A percentile compares a stretch with the other conserved stretches of the same genome.
Evolutionary conservation across 2,329 filamentous ascomycete species (phyloP).

Genomic region (Ceratocystis ficicola): DNA sequence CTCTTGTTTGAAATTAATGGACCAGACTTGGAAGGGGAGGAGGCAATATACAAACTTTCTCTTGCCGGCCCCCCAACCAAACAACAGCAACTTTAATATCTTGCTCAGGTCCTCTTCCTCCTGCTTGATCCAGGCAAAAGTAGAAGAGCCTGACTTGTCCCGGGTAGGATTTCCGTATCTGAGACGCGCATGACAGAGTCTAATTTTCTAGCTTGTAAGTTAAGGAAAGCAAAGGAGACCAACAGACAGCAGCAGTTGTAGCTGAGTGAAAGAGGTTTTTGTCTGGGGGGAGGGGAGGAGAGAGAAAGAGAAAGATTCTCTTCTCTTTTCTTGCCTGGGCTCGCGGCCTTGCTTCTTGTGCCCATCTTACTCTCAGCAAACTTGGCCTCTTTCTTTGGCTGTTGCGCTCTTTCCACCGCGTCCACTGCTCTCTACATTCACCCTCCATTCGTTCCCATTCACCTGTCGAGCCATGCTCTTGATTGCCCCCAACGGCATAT

Average conservation of each 20-base stretch:
- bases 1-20: neutral
- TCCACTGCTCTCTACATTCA: neutral
- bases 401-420: neutral
- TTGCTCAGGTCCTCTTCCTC: neutral
- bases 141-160: neutral
- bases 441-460: neutral
- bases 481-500: no score
- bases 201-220: neutral
- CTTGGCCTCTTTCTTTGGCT: neutral
- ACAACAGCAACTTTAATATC: neutral
- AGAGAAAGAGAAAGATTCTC: neutral
- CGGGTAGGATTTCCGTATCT: neutral
- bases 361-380: no score
- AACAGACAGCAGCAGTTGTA: neutral
- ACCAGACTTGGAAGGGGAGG: neutral
- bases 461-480: no score
- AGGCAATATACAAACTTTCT: neutral
- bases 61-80: neutral
- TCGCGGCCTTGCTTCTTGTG: no score
- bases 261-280: no score
- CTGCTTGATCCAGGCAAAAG: neutral
- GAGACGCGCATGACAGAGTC: conserved; percentile 1
- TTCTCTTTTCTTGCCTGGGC: neutral
- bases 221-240: neutral
- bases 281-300: no score